These are phyloP conservation scores for Purshia tridentata DNA, from an alignment of 306 rosid genomes.

Conservation along the genomic window DNA sequence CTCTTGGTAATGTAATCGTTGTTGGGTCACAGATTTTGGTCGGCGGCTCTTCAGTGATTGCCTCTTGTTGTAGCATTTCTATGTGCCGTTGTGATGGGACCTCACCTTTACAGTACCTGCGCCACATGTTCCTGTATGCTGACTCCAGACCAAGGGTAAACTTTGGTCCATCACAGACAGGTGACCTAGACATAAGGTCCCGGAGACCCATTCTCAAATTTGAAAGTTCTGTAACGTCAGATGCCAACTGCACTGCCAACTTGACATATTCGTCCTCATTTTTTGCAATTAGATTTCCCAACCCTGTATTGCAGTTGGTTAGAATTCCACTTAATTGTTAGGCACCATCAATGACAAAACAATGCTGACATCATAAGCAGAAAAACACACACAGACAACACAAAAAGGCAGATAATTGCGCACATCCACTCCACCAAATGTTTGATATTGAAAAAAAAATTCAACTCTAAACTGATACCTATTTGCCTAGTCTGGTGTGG, in stretches of 20 bases:
- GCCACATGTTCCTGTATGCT: slow-evolving; percentile 77
- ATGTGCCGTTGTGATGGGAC: slow-evolving; percentile 71
- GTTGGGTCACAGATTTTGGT: slow-evolving; percentile 32
- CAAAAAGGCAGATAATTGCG: background rate
- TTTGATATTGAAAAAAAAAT: background rate
- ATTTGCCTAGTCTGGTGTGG: background rate
- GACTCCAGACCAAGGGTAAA: slow-evolving; percentile 68
- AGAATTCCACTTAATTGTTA: slow-evolving; percentile 5
- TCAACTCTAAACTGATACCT: background rate
- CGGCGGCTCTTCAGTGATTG: slow-evolving; percentile 33
- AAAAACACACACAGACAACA: background rate
- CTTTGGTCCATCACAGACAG: slow-evolving; percentile 78
- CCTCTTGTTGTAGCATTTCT: slow-evolving; percentile 46
- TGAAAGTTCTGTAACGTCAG: slow-evolving; percentile 73
- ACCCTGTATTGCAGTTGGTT: slow-evolving; percentile 47
- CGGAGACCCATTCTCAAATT: slow-evolving; percentile 80
- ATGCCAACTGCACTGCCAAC: slow-evolving; percentile 78
- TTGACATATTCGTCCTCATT: slow-evolving; percentile 85
- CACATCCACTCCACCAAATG: background rate
- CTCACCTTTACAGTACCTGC: slow-evolving; percentile 84
- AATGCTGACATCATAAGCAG: background rate
- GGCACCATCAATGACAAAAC: background rate
- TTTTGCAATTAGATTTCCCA: slow-evolving; percentile 67
- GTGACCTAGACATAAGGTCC: slow-evolving; percentile 76
- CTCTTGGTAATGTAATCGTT: slow-evolving; percentile 31